Evolutionary conservation across 805 yeast genomes (phyloP).

Genomic region (Yamadazyma philogaea): DNA sequence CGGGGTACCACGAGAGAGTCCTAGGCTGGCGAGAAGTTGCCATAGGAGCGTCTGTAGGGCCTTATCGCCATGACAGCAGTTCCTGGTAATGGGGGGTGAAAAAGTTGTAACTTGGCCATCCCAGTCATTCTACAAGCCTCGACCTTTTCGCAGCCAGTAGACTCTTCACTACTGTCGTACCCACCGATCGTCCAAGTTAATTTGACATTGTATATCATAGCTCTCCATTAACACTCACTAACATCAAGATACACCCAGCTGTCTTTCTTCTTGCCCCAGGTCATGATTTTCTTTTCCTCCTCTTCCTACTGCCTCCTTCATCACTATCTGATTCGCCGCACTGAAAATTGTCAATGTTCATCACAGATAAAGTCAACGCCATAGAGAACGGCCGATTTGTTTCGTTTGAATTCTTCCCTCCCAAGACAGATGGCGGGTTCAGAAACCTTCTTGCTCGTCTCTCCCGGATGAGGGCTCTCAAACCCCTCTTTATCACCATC

Average conservation of each 20-base stretch:
- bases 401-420: conserved; percentile 96
- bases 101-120: no score
- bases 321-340: neutral
- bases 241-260: no score
- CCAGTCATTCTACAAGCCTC: no score
- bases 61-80: no score
- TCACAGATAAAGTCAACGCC: conserved; percentile 48
- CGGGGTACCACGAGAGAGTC: neutral
- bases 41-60: no score
- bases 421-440: conserved; percentile 88
- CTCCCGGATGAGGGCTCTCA: conserved; percentile 81
- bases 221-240: no score
- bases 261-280: neutral
- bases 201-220: no score
- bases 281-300: neutral
- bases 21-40: neutral
- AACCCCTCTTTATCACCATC: conserved; percentile 85
- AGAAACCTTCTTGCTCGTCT: conserved; percentile 82
- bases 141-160: conserved; percentile 1
- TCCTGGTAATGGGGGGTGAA: no score
- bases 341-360: conserved; percentile 6
- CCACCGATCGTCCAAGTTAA: neutral
- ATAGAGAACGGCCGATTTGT: conserved; percentile 56
- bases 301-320: neutral
- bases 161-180: neutral